Evolutionary conservation across 306 rosid genomes (phyloP).

Genomic region (Geum urbanum): DNA sequence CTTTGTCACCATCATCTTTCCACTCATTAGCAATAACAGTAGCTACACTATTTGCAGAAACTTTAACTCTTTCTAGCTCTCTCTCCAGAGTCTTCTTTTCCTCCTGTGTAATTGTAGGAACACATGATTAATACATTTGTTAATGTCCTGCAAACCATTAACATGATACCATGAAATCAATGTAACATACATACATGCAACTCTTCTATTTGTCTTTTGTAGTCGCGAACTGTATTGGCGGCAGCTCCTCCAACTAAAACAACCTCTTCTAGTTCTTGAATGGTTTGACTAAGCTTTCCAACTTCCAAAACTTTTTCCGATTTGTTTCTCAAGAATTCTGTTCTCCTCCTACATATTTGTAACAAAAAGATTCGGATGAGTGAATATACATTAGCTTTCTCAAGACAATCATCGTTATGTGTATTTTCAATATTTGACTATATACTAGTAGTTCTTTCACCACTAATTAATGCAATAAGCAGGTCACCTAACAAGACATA

Average conservation of each 20-base stretch:
- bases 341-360: conserved; percentile 77
- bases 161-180: not conserved
- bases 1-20: conserved; percentile 87
- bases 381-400: conserved; percentile 44
- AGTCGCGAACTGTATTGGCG: conserved; percentile 73
- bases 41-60: conserved; percentile 83
- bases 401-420: conserved; percentile 62
- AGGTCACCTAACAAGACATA: conserved; percentile 91
- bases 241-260: conserved; percentile 69
- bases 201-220: conserved; percentile 61
- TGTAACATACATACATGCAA: conserved; percentile 45
- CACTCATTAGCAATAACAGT: conserved; percentile 83
- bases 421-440: conserved; percentile 58
- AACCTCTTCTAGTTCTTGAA: conserved; percentile 82
- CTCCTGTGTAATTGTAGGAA: conserved; percentile 50
- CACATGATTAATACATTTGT: conserved; percentile 14
- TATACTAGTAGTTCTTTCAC: conserved; percentile 54
- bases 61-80: conserved; percentile 77
- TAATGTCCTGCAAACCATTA: not conserved
- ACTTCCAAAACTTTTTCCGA: conserved; percentile 85
- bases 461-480: conserved; percentile 84
- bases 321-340: conserved; percentile 77
- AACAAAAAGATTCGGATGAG: conserved; percentile 20
- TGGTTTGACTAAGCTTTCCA: conserved; percentile 86
- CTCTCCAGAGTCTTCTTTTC: conserved; percentile 87